These are phyloP conservation scores for Leishmania guyanensis DNA, from an alignment of 208 protist genomes.

Conservation along the genomic window DNA sequence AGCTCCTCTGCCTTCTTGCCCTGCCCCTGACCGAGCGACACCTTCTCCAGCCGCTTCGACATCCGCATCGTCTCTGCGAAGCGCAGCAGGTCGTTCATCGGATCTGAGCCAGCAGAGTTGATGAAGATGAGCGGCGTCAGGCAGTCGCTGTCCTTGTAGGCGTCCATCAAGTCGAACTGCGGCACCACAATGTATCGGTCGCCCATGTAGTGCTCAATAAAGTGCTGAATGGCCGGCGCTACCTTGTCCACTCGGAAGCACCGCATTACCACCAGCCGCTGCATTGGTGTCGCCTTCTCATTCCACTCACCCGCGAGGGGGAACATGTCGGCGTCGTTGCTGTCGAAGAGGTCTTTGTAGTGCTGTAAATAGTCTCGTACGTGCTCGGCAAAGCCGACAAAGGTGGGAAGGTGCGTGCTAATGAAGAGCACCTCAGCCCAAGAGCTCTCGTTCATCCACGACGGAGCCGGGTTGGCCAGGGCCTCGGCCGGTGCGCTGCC, in stretches of 20 bases:
- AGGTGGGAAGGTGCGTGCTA: slow-evolving; percentile 60
- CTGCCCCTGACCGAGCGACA: slow-evolving; percentile 97
- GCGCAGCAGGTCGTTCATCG: slow-evolving; percentile 94
- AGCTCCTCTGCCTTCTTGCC: slow-evolving; percentile 94
- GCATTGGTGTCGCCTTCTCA: slow-evolving; percentile 85
- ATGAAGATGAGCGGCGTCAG: slow-evolving; percentile 97
- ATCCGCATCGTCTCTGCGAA: slow-evolving; percentile 96
- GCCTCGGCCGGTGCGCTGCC: slow-evolving; percentile 39
- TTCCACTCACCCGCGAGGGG: slow-evolving; percentile 84
- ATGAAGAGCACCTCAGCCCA: slow-evolving; percentile 95
- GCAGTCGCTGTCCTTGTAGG: slow-evolving; percentile 94
- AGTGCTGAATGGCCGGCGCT: slow-evolving; percentile 92
- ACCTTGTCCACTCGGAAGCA: slow-evolving; percentile 97
- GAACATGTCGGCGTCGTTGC: slow-evolving; percentile 68
- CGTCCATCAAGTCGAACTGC: slow-evolving; percentile 94
- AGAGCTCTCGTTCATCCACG: slow-evolving; percentile 94
- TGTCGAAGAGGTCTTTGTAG: slow-evolving; percentile 95
- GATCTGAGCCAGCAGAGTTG: slow-evolving; percentile 96
- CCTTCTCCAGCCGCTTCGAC: slow-evolving; percentile 92
- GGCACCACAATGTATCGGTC: slow-evolving; percentile 95
- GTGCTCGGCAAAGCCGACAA: slow-evolving; percentile 85
- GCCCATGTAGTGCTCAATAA: slow-evolving; percentile 91
- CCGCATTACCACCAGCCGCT: slow-evolving; percentile 94
- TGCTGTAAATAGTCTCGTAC: slow-evolving; percentile 81
- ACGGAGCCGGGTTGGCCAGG: slow-evolving; percentile 84